These are phyloP conservation scores for Ogataea populi-albae DNA, from an alignment of 805 yeast species.

Conservation along the genomic window DNA sequence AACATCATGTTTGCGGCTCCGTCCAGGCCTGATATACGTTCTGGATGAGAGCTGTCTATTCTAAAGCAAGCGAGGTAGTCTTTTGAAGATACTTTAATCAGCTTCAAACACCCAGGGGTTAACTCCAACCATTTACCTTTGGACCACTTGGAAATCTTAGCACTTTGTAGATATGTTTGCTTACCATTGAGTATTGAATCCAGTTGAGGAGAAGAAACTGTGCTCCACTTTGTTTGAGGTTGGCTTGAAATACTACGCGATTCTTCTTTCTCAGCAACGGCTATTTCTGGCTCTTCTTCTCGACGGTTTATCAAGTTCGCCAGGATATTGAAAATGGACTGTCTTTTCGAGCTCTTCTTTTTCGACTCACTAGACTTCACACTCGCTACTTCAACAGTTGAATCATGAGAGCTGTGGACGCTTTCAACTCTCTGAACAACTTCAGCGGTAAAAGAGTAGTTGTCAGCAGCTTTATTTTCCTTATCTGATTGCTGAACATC, in stretches of 20 bases:
- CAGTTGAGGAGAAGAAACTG: conserved; percentile 2
- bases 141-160: conserved; percentile 28
- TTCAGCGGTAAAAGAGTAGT: too few relatives aligned
- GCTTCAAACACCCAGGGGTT: conserved; percentile 13
- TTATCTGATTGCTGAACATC: too few relatives aligned
- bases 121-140: conserved; percentile 27
- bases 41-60: conserved; percentile 7
- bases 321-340: conserved; percentile 29
- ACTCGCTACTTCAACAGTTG: background rate
- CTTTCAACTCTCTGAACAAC: too few relatives aligned
- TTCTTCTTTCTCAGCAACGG: background rate
- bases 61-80: conserved; percentile 17
- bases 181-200: conserved; percentile 10
- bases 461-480: too few relatives aligned
- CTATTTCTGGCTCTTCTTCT: background rate
- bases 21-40: too few relatives aligned
- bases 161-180: conserved; percentile 21
- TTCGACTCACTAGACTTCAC: conserved; percentile 1
- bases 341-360: conserved; percentile 18
- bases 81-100: conserved; percentile 15
- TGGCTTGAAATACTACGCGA: too few relatives aligned
- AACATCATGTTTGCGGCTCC: conserved; percentile 12
- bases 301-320: conserved; percentile 11
- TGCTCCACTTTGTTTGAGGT: background rate
- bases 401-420: conserved; percentile 1